Conservation (phyloP, 2,329 filamentous ascomycete species). For the Elsinoe fawcettii region DNA sequence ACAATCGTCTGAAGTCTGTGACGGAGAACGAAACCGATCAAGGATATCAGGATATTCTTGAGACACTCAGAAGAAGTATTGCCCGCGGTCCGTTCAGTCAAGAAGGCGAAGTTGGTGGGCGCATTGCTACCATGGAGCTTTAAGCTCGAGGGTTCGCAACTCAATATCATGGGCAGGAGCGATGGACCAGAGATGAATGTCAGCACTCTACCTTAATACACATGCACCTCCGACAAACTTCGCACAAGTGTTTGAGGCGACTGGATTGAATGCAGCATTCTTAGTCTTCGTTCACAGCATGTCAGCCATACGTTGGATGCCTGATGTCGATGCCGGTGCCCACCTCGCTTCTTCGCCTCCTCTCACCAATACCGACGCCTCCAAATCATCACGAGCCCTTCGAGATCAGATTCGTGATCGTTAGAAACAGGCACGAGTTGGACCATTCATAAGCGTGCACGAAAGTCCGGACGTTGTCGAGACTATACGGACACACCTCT, state of each 20-base stretch:
- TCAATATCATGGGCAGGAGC: neutral
- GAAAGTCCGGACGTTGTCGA: neutral
- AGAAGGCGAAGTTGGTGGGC: slow-evolving; percentile 35
- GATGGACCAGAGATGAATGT: neutral
- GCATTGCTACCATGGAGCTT: slow-evolving; percentile 40
- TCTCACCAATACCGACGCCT: neutral
- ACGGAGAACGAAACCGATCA: slow-evolving; percentile 25
- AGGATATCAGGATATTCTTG: slow-evolving; percentile 34
- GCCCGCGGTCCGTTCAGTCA: slow-evolving; percentile 36
- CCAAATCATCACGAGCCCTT: neutral
- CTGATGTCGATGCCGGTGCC: neutral
- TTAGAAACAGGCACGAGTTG: slow-evolving; percentile 1
- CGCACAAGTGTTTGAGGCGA: neutral
- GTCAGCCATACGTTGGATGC: slow-evolving; percentile 1
- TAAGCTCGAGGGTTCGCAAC: neutral
- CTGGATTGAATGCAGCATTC: neutral
- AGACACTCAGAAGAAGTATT: slow-evolving; percentile 35
- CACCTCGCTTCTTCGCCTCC: neutral
- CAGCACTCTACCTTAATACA: too few species aligned
- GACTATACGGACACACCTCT: neutral
- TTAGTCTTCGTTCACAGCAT: neutral
- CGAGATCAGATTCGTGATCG: neutral
- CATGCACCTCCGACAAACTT: neutral
- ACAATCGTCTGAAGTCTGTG: slow-evolving; percentile 36
- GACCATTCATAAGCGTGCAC: slow-evolving; percentile 1